These are phyloP conservation scores for Chaetomium globosum DNA, from an alignment of 2,329 filamentous ascomycete species.

Conservation along the genomic window DNA sequence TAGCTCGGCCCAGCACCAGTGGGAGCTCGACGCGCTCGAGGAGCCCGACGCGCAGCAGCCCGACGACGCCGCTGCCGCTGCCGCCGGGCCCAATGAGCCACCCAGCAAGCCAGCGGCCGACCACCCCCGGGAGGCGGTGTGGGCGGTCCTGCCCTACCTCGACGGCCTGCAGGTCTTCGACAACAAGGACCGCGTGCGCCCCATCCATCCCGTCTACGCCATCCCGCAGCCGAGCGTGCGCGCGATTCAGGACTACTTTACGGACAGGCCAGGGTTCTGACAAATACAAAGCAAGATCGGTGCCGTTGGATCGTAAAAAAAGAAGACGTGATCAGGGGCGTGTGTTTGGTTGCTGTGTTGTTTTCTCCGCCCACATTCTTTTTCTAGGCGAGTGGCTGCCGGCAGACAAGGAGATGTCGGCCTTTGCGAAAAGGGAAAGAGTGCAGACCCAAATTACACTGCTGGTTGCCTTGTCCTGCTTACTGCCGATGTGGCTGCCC, in stretches of 20 bases:
- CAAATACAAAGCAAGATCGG: not conserved
- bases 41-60: constrained; percentile 38
- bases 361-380: not conserved
- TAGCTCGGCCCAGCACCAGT: constrained; percentile 76
- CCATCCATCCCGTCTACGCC: constrained; percentile 82
- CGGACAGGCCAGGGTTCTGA: constrained; percentile 59
- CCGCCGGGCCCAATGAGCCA: constrained; percentile 40
- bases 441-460: not conserved
- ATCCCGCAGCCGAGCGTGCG: constrained; percentile 73
- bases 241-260: constrained; percentile 66
- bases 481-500: not conserved
- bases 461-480: not conserved
- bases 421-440: not conserved
- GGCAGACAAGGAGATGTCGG: not conserved
- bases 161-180: constrained; percentile 67
- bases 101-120: constrained; percentile 5
- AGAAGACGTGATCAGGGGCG: not conserved
- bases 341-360: not conserved
- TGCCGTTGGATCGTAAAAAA: not conserved
- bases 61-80: not conserved
- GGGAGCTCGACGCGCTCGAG: constrained; percentile 49
- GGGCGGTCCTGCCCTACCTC: constrained; percentile 53
- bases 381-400: not conserved
- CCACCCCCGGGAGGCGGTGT: constrained; percentile 36
- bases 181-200: constrained; percentile 67